Percentiles rank a stretch among this genome's conserved stretches.
Evolutionary conservation across 2,329 filamentous ascomycete genomes (phyloP).

Genomic region (Lecanosticta acicola): DNA sequence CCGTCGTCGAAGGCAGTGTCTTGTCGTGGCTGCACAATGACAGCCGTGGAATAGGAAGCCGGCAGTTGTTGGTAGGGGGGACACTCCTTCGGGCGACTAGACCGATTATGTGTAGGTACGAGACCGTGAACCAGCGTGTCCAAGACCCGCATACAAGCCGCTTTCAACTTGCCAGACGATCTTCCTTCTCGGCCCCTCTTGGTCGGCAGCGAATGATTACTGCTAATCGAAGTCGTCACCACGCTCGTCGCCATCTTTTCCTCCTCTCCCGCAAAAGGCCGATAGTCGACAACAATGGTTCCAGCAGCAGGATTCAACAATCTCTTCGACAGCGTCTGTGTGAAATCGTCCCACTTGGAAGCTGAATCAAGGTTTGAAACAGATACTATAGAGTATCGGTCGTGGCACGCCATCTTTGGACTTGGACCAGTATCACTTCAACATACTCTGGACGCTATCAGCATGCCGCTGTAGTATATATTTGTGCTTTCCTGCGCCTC

Average conservation of each 20-base stretch:
- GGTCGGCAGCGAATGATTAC: background rate
- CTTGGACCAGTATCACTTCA: too few species aligned
- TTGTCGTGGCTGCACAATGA: background rate
- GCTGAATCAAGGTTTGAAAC: background rate
- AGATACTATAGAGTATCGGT: background rate
- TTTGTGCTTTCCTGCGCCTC: too few species aligned
- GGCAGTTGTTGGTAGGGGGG: background rate
- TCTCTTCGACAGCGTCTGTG: background rate
- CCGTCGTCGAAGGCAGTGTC: background rate
- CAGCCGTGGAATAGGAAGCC: background rate
- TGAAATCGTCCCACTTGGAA: background rate
- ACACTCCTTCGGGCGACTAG: background rate
- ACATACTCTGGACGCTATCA: too few species aligned
- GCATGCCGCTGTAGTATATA: too few species aligned
- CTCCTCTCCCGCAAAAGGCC: background rate
- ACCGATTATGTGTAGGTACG: background rate
- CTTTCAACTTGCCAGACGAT: background rate
- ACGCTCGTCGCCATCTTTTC: background rate
- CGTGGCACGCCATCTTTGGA: background rate
- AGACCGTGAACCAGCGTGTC: background rate
- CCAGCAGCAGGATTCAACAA: background rate
- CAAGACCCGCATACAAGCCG: background rate
- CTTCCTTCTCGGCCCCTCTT: background rate
- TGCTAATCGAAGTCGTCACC: background rate
- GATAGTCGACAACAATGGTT: background rate